Evolutionary conservation across 208 protist genomes (phyloP), one percentile per base, ranked within the genome.

Genomic region (Trypanosomatidae sp.): DNA sequence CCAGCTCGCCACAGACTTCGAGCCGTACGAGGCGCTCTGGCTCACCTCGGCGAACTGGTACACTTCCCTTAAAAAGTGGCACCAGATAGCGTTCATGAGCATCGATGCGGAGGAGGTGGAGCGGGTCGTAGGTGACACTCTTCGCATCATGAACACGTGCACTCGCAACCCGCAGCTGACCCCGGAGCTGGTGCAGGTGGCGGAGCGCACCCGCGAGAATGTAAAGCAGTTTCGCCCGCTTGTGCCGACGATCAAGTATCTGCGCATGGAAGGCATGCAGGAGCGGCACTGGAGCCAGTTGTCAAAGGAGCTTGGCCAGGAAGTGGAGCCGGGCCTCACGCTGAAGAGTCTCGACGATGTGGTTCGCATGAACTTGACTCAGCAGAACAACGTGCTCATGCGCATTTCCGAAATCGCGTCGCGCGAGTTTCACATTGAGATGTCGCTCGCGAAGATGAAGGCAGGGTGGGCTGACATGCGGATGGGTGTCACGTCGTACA

Each of bases 391-490:
- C n/a, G 82, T 82, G 25, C 88, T 99, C 44, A 75, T 89, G 41
- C 92, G 95, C 67, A 91, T 98, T 22, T 95, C 95, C 41, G 98
- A 99, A 62, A 85, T 98, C 25, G 98, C 98, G 10, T 81, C 89
- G 15, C 98, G 98, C 74, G 98, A 99, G 85, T 98, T 93, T 79
- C 88, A 92, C 53, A 99, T 99, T 74, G 98, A 99, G 78, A 74
- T 84, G 4, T 89, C 96, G 3, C 86, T 99, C 30, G 74, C 85
- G 53, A 95, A 97, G 73, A 99, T 99, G 98, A 90, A 98, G 81
- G 68, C 55, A 8, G 92, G 94, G 69, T 99, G 98, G 98, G 83
- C 91, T 46, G 83, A 78, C 7, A 79, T 98, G 41, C 69, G 81
- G 5, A 89, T 99, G 69, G 86, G 94, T 46, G 84, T 98, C 3